Conservation (phyloP, 345 rosid genomes). For the Camelina laxa region DNA sequence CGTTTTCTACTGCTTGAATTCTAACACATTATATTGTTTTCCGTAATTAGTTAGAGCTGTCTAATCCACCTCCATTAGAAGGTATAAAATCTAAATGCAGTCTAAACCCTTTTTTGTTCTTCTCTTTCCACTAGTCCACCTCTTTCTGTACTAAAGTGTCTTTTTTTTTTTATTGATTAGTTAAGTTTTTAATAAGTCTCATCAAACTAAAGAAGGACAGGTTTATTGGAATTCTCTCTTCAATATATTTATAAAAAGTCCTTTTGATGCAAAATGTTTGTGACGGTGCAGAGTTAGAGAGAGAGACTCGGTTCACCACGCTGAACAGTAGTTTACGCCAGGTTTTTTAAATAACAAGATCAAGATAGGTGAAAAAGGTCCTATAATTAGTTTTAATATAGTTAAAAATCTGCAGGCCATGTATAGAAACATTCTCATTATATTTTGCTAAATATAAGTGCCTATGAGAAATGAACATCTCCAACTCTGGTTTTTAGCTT, state of each 20-base stretch:
- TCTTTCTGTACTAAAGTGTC: background rate
- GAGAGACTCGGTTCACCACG: background rate
- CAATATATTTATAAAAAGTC: background rate
- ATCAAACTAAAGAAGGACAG: background rate
- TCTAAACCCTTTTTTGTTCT: conserved; percentile 11
- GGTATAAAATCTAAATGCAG: conserved; percentile 12
- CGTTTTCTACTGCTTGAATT: conserved; percentile 14
- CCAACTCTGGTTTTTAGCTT: background rate
- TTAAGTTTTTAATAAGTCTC: conserved; percentile 6
- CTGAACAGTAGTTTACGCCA: background rate
- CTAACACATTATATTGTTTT: conserved; percentile 2
- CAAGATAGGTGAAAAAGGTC: background rate
- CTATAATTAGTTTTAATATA: background rate
- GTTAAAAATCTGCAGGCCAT: background rate
- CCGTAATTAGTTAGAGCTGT: conserved; percentile 35
- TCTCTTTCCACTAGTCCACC: conserved; percentile 21
- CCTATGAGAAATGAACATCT: too few species aligned
- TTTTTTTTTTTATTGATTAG: background rate
- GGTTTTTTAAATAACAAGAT: background rate
- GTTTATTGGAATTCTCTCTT: background rate
- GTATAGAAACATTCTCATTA: too few species aligned
- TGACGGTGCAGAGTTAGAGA: background rate
- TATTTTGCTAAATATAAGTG: too few species aligned
- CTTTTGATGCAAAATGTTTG: background rate
- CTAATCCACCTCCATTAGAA: conserved; percentile 30